phyloP scores from a whole-genome alignment of 805 yeast species.

The Ogataea nitratoaversa region DNA sequence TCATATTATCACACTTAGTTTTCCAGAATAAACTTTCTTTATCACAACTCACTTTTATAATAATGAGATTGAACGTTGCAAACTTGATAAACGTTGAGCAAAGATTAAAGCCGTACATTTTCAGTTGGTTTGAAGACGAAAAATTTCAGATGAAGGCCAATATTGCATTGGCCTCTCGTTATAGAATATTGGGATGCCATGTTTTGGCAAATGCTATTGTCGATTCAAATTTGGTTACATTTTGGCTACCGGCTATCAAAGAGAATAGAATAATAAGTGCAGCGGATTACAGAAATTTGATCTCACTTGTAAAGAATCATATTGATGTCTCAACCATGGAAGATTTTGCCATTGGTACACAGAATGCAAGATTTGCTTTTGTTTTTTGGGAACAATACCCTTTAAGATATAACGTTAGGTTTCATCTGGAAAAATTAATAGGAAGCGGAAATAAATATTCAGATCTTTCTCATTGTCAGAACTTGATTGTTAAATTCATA shows the following conservation, averaged over 20 bases:
- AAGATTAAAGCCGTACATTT: slow-evolving; percentile 5
- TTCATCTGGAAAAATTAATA: slow-evolving; percentile 5
- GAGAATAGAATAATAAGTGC: slow-evolving; percentile 3
- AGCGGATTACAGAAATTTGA: slow-evolving; percentile 17
- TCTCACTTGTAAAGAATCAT: slow-evolving; percentile 14
- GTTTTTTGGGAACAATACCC: slow-evolving; percentile 26
- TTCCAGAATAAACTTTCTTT: slow-evolving; percentile 13
- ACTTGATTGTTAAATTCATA: slow-evolving; percentile 8
- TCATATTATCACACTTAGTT: slow-evolving; percentile 19
- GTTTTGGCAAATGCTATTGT: slow-evolving; percentile 14
- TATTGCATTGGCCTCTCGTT: slow-evolving; percentile 22
- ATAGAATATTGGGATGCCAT: slow-evolving; percentile 16
- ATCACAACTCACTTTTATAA: slow-evolving; percentile 12
- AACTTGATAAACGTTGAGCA: slow-evolving; percentile 12
- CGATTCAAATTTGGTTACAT: slow-evolving; percentile 7
- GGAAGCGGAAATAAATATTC: neutral
- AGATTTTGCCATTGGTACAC: slow-evolving; percentile 9
- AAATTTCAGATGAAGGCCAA: slow-evolving; percentile 15
- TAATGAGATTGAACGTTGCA: slow-evolving; percentile 17
- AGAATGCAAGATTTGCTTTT: slow-evolving; percentile 15
- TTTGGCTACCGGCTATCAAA: slow-evolving; percentile 21
- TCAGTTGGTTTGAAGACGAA: slow-evolving; percentile 6
- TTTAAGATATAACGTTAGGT: slow-evolving; percentile 9
- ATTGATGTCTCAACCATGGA: slow-evolving; percentile 9
- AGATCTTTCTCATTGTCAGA: slow-evolving; percentile 3